Evolutionary conservation across 1,284 basidiomycete species (phyloP), one percentile per base, ranked within the genome.

Genomic region (Trichosporon sp.): DNA sequence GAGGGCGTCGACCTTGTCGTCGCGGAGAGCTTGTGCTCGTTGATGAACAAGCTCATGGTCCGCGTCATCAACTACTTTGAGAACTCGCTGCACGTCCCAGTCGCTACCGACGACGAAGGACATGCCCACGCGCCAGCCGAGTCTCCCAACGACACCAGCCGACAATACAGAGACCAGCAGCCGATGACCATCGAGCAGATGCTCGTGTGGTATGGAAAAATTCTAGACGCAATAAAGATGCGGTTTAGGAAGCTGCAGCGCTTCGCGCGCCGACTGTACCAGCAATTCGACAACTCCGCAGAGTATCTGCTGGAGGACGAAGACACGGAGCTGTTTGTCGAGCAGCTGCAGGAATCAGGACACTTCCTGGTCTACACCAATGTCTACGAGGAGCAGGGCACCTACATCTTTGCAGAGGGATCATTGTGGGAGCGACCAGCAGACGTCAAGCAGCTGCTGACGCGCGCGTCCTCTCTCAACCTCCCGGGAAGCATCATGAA

Each of bases 331-430:
- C 81, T 84, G 3, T 90, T 99, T 77, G 89, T 99, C 66, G 84
- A 88, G 21, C 85, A 85, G 11, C 84, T 99, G 16, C 88, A 92
- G 37, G 86, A 89, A 52, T 88, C 93, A 4, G 92, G 92, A 71
- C 95, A 99, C 77, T 91, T 96, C 80, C 86, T 99, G 64, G 91
- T 99, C 37, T 96, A 96, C 79, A 97, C 95, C 1, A 87, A 90
- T 68, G 85, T 85, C 1, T 90, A 91, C 74, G 95, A 97, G 77
- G 88, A 91, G 72, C 89, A 95, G 27, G 94, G 94, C 11, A 88
- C 90, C n/a, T 99, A 99, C 77, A 87, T 99, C 68, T 84, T 99
- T 62, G 96, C 92, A 10, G 89, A 93, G 34, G 86, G 84, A 2
- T 86, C 86, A n/a, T 84, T 99, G 27, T 88, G 87, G 71, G 88